Evolutionary conservation across 371 early-diverging fungal species (phyloP).

Genomic region (Nematocida sp.): DNA sequence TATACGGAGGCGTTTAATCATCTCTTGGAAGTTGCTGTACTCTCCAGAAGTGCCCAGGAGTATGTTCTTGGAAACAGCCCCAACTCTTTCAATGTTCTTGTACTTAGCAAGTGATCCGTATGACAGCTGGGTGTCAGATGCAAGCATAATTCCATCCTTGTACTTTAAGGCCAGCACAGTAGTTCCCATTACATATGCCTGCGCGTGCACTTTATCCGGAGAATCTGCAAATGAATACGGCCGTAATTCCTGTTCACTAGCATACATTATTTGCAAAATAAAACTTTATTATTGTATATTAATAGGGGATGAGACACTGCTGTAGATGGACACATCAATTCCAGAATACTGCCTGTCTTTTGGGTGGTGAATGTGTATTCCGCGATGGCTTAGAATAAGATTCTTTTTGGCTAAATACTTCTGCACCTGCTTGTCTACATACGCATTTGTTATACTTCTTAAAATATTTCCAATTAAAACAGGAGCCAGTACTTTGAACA

Average conservation of each 20-base stretch:
- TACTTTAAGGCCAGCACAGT: slow-evolving; percentile 57
- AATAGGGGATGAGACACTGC: not conserved
- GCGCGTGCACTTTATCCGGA: not conserved
- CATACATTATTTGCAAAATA: slow-evolving; percentile 39
- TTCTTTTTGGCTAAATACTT: slow-evolving; percentile 45
- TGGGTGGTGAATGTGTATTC: slow-evolving; percentile 46
- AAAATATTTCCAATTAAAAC: slow-evolving; percentile 17
- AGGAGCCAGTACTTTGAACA: slow-evolving; percentile 4
- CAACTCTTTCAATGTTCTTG: slow-evolving; percentile 46
- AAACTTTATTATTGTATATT: slow-evolving; percentile 27
- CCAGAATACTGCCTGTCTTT: slow-evolving; percentile 39
- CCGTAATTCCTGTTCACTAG: slow-evolving; percentile 24
- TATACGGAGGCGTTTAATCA: slow-evolving; percentile 16
- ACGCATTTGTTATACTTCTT: not conserved
- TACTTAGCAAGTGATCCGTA: slow-evolving; percentile 60
- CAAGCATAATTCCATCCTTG: slow-evolving; percentile 50
- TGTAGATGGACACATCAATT: slow-evolving; percentile 30
- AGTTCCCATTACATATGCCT: slow-evolving; percentile 42
- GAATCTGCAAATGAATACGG: slow-evolving; percentile 12
- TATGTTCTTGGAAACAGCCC: slow-evolving; percentile 22
- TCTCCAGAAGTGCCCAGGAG: slow-evolving; percentile 51
- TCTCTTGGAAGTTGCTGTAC: slow-evolving; percentile 60
- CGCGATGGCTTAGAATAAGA: not conserved
- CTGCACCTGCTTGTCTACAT: slow-evolving; percentile 24
- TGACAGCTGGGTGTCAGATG: slow-evolving; percentile 56